A percentile compares a stretch with the other conserved stretches of the same genome.
Evolutionary conservation across 257 asterid genomes (phyloP).

Genomic region (Anisodus tanguticus): DNA sequence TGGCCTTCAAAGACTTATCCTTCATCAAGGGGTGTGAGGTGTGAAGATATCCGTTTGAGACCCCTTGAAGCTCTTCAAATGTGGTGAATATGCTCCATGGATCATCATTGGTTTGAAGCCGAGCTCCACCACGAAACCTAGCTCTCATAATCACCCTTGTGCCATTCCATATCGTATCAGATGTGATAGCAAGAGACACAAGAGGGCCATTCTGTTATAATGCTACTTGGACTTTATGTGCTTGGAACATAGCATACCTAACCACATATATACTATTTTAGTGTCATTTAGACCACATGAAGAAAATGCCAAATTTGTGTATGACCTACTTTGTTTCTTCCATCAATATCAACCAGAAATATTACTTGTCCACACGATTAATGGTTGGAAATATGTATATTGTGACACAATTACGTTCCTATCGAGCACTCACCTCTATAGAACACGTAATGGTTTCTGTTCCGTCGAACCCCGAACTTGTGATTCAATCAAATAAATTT

Average conservation of each 20-base stretch:
- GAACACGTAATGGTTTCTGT: not conserved
- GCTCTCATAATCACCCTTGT: too few species aligned
- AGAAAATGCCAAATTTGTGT: not conserved
- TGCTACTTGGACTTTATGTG: slow-evolving; percentile 9
- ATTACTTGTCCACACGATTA: not conserved
- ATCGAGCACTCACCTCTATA: not conserved
- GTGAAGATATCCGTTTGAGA: too few species aligned
- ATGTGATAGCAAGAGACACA: not conserved
- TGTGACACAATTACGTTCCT: not conserved
- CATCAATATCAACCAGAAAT: slow-evolving; percentile 22
- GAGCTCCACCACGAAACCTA: too few species aligned
- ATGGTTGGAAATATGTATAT: not conserved
- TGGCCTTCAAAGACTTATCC: too few species aligned
- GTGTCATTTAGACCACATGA: slow-evolving; percentile 18
- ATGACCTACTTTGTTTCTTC: slow-evolving; percentile 13
- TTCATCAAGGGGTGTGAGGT: too few species aligned
- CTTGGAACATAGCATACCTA: not conserved
- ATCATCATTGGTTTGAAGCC: too few species aligned
- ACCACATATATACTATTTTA: not conserved
- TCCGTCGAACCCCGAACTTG: not conserved
- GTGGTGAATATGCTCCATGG: too few species aligned
- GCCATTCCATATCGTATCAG: too few species aligned
- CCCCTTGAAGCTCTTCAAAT: too few species aligned
- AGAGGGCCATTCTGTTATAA: not conserved
- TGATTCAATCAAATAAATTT: not conserved